Evolutionary conservation across 306 rosid genomes (phyloP).

Genomic region (Prunus persica): Prunus_persica_NCBIv2 NC_034011.1:210001-210500

Average conservation of each 20-base stretch:
- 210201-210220: background rate
- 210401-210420: conserved; percentile 92
- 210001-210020: conserved; percentile 74
- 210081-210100: background rate
- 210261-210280: conserved; percentile 82
- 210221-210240: background rate
- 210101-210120: background rate
- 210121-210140: background rate
- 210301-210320: conserved; percentile 76
- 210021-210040: conserved; percentile 75
- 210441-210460: conserved; percentile 74
- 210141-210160: background rate
- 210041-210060: conserved; percentile 70
- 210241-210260: background rate
- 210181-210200: background rate
- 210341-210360: conserved; percentile 79
- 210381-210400: conserved; percentile 94
- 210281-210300: conserved; percentile 89
- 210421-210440: conserved; percentile 91
- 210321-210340: conserved; percentile 96
- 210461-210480: conserved; percentile 91
- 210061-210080: conserved; percentile 19
- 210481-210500: conserved; percentile 90
- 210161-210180: background rate
- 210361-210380: conserved; percentile 77